Evolutionary conservation across 495 filamentous ascomycete species (phyloP).

Genomic region (Trypethelium eluteriae): DNA sequence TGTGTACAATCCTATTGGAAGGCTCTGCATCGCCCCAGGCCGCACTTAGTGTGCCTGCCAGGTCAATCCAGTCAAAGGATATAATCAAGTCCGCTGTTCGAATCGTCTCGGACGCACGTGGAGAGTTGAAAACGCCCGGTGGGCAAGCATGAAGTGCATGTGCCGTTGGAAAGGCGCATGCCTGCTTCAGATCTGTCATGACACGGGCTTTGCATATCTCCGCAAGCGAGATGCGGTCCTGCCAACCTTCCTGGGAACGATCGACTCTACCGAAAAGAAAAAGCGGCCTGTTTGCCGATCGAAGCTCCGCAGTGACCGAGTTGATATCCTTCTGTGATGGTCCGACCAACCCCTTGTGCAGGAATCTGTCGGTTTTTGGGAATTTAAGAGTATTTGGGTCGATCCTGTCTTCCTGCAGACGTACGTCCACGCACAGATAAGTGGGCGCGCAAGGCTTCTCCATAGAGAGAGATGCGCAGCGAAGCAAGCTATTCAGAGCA

Average conservation of each 20-base stretch:
- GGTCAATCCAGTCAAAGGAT: constrained; percentile 27
- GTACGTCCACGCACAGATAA: constrained; percentile 21
- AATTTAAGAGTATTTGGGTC: constrained; percentile 15
- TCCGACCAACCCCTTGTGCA: not conserved
- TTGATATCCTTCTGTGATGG: constrained; percentile 6
- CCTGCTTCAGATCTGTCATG: constrained; percentile 22
- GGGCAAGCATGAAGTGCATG: constrained; percentile 20
- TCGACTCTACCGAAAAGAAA: constrained; percentile 22
- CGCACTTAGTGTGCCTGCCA: constrained; percentile 21
- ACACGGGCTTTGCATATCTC: constrained; percentile 19
- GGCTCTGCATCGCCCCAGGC: constrained; percentile 19
- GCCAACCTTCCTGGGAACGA: constrained; percentile 17
- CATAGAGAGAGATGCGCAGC: constrained; percentile 12
- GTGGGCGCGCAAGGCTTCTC: constrained; percentile 19
- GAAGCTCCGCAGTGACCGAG: constrained; percentile 6
- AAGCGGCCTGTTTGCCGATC: constrained; percentile 16
- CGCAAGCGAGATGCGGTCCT: constrained; percentile 19
- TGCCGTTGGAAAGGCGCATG: constrained; percentile 20
- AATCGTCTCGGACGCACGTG: constrained; percentile 18
- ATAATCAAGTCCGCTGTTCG: constrained; percentile 25
- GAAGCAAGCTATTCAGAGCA: constrained; percentile 20
- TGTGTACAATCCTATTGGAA: constrained; percentile 16
- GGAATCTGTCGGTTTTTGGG: constrained; percentile 11
- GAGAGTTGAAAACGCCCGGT: constrained; percentile 19
- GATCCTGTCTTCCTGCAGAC: constrained; percentile 20